Evolutionary conservation across 1,139 yeast species (phyloP).

Genomic region (Yamadazyma kanchanaburiensis): DNA sequence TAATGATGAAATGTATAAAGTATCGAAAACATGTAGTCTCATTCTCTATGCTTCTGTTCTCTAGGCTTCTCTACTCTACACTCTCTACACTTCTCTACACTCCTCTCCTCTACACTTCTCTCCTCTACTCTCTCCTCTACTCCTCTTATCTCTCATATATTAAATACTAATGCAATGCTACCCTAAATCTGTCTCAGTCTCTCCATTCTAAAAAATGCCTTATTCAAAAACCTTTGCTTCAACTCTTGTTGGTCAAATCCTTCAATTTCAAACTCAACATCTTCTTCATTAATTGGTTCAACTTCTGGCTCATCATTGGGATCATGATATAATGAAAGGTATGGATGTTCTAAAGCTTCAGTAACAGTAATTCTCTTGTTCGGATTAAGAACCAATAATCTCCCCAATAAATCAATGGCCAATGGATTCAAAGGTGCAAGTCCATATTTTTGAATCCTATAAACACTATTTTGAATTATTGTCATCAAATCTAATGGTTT

Average conservation of each 20-base stretch:
- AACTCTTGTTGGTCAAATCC: neutral
- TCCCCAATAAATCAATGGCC: slow-evolving; percentile 75
- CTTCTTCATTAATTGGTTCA: slow-evolving; percentile 66
- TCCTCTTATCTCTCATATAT: too few species aligned
- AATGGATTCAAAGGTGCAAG: slow-evolving; percentile 48
- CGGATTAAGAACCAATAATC: slow-evolving; percentile 79
- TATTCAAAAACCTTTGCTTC: neutral
- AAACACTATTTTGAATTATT: slow-evolving; percentile 17
- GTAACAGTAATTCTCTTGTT: slow-evolving; percentile 71
- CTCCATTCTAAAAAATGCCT: neutral
- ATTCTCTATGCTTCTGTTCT: too few species aligned
- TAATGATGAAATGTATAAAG: too few species aligned
- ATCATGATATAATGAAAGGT: slow-evolving; percentile 75
- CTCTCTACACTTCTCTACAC: too few species aligned
- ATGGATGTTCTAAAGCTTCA: slow-evolving; percentile 81
- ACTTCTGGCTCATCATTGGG: slow-evolving; percentile 82
- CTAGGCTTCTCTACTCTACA: too few species aligned
- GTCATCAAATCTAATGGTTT: slow-evolving; percentile 5
- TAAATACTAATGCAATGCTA: too few species aligned
- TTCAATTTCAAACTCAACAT: slow-evolving; percentile 69
- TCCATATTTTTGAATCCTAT: slow-evolving; percentile 15
- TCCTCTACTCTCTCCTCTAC: too few species aligned
- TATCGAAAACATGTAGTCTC: too few species aligned
- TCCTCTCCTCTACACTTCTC: too few species aligned
- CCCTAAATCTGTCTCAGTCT: neutral